phyloP scores from a whole-genome alignment of 225 moss, liverwort and hornwort species.

The Antitrichia curtipendula region DNA sequence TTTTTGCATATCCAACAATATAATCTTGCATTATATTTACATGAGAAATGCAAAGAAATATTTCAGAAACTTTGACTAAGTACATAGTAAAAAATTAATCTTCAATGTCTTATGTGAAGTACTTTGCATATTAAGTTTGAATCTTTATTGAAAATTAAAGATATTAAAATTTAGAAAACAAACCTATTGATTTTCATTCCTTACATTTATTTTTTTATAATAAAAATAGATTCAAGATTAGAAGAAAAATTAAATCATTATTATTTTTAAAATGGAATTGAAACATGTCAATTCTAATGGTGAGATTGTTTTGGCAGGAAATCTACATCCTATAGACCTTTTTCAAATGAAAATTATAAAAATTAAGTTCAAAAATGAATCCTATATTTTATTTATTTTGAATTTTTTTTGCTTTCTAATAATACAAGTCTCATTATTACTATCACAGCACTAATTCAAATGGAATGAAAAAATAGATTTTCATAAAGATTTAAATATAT shows the following conservation, averaged over 20 bases:
- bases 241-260: not conserved
- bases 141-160: too few species aligned
- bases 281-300: not conserved
- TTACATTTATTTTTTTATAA: too few species aligned
- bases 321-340: too few species aligned
- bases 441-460: not conserved
- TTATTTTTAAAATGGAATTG: not conserved
- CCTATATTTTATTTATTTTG: not conserved
- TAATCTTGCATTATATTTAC: not conserved
- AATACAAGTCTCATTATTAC: not conserved
- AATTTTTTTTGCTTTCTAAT: accelerated
- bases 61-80: not conserved
- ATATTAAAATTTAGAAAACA: not conserved
- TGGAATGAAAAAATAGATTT: not conserved
- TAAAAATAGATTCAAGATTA: not conserved
- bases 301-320: not conserved
- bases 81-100: too few species aligned
- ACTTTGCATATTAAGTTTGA: not conserved
- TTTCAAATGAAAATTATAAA: not conserved
- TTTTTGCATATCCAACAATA: not conserved
- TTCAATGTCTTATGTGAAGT: not conserved
- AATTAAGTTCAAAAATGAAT: not conserved
- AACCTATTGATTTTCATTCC: too few species aligned
- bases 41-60: not conserved
- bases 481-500: not conserved